Evolutionary conservation across 345 rosid genomes (phyloP), one percentile per base, ranked within the genome.

Genomic region (Microthlaspi erraticum): DNA sequence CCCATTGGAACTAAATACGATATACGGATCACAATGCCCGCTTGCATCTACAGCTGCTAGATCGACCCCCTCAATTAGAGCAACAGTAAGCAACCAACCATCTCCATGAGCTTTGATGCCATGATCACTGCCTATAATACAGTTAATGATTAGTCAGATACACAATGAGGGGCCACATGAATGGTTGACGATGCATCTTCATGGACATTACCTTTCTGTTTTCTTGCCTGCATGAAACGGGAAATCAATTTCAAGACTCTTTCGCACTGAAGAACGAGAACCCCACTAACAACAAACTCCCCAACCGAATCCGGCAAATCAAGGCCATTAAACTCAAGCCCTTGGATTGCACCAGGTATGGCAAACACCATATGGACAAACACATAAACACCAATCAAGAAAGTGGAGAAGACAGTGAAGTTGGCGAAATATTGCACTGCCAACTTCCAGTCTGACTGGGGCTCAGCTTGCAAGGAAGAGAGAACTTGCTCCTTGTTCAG

Each of bases 41-140:
- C 88, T 85, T 68, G 99, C 79, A 84, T 93, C 96, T 52, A 91
- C 96, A 62, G 99, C 84, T 11, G 99, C 91, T 75, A 93, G 72
- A 77, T 83, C 86, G 59, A 77, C 83, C 76, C 97, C 99, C 74
- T 89, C 92, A 42, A 93, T 83, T 72, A 93, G 81, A 59, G 97
- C 99, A 87, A 85, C 87, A 44, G 99, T 93, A 61, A 91, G 86
- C 68, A 93, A 64, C 97, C 99, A 93, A 61, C 99, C 99, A 71
- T 89, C 93, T 31, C 98, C 98, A 82, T 83, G 97, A 32, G 98
- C 97, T 84, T 85, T 93, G 66, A 91, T 73, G 72, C 98, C 98
- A 77, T 91, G 97, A 85, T 93, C 98, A 62, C 88, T 84, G 32
- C 93, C 99, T 93, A 71, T 65, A 57, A 39, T 66, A 26, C 57